phyloP scores from a whole-genome alignment of 2,329 filamentous ascomycete genomes.

The Seiridium unicorne region DNA sequence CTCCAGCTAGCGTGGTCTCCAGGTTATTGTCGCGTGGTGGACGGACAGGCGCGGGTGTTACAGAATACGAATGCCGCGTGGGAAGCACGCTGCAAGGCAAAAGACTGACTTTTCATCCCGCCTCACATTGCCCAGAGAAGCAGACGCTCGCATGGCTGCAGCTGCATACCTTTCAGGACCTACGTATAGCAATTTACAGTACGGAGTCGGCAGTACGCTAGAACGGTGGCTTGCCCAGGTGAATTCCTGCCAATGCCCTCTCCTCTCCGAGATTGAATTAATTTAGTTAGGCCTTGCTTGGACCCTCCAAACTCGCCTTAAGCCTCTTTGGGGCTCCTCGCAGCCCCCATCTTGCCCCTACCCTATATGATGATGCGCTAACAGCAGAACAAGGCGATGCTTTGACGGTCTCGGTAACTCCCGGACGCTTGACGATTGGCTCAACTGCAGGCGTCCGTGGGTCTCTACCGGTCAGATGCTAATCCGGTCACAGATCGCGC shows the following conservation, averaged over 20 bases:
- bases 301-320: not conserved
- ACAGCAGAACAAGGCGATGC: slow-evolving; percentile 9
- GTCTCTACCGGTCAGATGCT: slow-evolving; percentile 23
- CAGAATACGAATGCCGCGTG: slow-evolving; percentile 7
- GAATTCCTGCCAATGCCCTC: too few relatives aligned
- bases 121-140: not conserved
- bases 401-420: slow-evolving; percentile 20
- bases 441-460: slow-evolving; percentile 10
- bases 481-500: slow-evolving; percentile 30
- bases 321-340: not conserved
- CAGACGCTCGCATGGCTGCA: not conserved
- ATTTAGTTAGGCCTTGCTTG: not conserved
- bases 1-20: not conserved
- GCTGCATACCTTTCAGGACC: not conserved
- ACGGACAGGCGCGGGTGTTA: slow-evolving; percentile 6
- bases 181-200: not conserved
- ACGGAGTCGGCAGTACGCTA: not conserved
- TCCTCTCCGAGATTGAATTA: not conserved
- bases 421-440: slow-evolving; percentile 13
- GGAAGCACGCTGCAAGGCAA: not conserved
- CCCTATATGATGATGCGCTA: slow-evolving; percentile 3
- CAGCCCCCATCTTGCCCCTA: not conserved
- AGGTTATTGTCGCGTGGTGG: slow-evolving; percentile 6
- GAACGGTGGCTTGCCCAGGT: too few relatives aligned
- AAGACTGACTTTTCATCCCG: not conserved